Evolutionary conservation across 305 asterid species (phyloP).

Genomic region (Fraxinus nigra): DNA sequence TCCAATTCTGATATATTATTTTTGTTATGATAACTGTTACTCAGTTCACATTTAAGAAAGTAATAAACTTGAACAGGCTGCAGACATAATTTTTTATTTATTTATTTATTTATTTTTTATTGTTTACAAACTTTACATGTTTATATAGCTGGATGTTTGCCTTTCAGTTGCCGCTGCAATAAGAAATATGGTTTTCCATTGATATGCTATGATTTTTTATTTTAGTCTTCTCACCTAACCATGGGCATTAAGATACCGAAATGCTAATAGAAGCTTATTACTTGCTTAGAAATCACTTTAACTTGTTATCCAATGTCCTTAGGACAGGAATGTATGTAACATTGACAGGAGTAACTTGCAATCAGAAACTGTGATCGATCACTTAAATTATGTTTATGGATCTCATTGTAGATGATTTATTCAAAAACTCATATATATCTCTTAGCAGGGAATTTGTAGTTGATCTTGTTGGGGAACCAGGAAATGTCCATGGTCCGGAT

Average conservation of each 20-base stretch:
- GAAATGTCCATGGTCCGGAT: slow-evolving; percentile 75
- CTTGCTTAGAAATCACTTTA: neutral
- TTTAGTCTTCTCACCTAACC: neutral
- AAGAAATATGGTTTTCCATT: neutral
- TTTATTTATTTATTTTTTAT: no score
- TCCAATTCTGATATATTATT: neutral
- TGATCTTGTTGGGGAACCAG: slow-evolving; percentile 93
- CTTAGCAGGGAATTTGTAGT: slow-evolving; percentile 81
- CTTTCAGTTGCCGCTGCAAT: neutral
- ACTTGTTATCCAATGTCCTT: neutral
- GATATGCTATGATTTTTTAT: neutral
- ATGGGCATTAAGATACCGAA: neutral
- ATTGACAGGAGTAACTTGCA: neutral
- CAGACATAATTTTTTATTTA: neutral
- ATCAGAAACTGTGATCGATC: neutral
- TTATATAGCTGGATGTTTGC: neutral
- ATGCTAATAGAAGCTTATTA: neutral
- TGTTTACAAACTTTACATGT: neutral
- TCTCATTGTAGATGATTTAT: neutral
- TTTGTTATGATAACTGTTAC: neutral
- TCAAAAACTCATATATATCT: slow-evolving; percentile 5
- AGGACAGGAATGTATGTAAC: neutral
- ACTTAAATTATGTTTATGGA: neutral
- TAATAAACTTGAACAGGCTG: neutral
- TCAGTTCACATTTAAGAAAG: neutral